A percentile compares a stretch with the other conserved stretches of the same genome.
Evolutionary conservation across 2,329 filamentous ascomycete species (phyloP).

Genomic region (Cladophialophora immunda): DNA sequence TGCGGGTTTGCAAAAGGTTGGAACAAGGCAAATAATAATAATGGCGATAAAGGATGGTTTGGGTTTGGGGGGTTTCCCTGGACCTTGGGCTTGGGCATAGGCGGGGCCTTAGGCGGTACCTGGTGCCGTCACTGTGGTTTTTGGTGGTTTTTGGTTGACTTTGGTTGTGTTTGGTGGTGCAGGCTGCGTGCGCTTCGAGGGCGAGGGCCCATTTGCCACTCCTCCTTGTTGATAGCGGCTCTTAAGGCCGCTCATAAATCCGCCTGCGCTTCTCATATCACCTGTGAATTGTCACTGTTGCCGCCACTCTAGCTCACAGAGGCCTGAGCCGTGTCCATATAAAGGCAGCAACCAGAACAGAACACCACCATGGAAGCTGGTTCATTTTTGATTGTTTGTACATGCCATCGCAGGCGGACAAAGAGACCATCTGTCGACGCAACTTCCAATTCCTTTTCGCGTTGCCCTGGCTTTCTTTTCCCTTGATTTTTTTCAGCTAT

Average conservation of each 20-base stretch:
- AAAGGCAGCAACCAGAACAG: not conserved
- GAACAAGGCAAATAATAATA: no score
- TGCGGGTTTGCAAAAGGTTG: not conserved
- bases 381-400: not conserved
- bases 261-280: not conserved
- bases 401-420: not conserved
- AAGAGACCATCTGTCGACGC: not conserved
- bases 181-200: not conserved
- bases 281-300: no score
- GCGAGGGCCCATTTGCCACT: not conserved
- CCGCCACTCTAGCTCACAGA: no score
- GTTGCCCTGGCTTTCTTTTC: not conserved
- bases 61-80: no score
- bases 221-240: not conserved
- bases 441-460: not conserved
- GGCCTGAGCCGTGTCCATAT: no score
- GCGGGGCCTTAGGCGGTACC: no score
- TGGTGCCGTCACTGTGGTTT: no score
- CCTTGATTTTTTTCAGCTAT: not conserved
- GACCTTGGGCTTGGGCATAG: no score
- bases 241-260: constrained; percentile 1
- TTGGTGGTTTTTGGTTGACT: no score
- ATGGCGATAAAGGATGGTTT: no score
- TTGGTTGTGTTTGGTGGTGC: not conserved
- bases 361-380: not conserved